These are phyloP conservation scores for Triticum dicoccoides DNA, from an alignment of 176 grass and related monocot genomes.

Conservation along the genomic window DNA sequence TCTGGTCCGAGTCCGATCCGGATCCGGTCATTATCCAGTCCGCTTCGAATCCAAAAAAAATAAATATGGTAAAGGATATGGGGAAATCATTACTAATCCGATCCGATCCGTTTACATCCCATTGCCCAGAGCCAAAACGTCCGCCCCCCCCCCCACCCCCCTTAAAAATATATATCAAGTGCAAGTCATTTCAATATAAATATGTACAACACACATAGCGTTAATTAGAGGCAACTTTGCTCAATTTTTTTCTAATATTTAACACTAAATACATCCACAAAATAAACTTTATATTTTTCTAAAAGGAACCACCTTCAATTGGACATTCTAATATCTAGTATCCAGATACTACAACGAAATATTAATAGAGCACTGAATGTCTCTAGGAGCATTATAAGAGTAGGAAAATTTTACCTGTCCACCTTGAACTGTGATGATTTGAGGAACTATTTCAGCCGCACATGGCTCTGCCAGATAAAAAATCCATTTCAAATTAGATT, in stretches of 20 bases:
- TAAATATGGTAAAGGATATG: no score
- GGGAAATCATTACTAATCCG: no score
- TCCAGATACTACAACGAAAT: background rate
- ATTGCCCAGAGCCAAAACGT: no score
- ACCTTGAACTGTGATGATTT: constrained; percentile 67
- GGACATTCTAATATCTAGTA: constrained; percentile 6
- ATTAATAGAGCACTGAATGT: background rate
- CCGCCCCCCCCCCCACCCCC: no score
- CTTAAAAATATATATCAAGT: background rate
- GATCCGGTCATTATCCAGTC: no score
- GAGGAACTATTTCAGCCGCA: constrained; percentile 52
- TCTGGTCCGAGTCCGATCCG: no score
- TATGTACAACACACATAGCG: background rate
- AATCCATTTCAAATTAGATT: background rate
- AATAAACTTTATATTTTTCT: background rate
- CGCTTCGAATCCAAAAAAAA: no score
- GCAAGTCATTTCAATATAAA: background rate
- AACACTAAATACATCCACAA: background rate
- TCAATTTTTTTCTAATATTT: background rate
- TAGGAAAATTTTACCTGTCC: constrained; percentile 63
- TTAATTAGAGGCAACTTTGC: background rate
- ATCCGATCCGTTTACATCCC: no score
- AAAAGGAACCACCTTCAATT: background rate
- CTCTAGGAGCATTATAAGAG: background rate
- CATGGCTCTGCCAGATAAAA: constrained; percentile 40